Conservation (phyloP, 352 stramenopile genomes). For the Phytopythium delawarense region DNA sequence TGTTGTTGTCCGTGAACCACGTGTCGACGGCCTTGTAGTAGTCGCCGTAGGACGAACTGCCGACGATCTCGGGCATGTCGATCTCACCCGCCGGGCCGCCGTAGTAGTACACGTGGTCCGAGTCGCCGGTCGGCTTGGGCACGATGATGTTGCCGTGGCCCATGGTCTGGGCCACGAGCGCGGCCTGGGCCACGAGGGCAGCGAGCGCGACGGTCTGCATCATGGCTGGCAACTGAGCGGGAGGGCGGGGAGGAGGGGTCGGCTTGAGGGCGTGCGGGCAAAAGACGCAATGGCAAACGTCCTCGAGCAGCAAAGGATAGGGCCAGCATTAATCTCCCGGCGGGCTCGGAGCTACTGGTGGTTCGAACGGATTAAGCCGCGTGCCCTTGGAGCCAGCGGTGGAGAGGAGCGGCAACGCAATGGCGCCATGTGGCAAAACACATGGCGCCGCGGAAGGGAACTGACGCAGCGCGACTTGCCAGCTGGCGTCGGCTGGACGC, state of each 20-base stretch:
- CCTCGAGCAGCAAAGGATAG: neutral
- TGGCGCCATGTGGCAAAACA: neutral
- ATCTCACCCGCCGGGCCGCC: conserved; percentile 21
- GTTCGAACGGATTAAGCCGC: neutral
- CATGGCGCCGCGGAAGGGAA: neutral
- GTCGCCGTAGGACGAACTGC: conserved; percentile 16
- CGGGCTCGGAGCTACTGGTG: neutral
- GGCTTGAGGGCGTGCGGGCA: neutral
- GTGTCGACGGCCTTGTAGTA: conserved; percentile 21
- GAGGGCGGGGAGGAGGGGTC: neutral
- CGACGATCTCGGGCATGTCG: conserved; percentile 21
- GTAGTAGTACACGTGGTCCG: conserved; percentile 15
- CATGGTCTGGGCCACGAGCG: conserved; percentile 6
- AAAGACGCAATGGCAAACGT: conserved; percentile 1
- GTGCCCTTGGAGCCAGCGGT: neutral
- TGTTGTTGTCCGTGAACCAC: conserved; percentile 26
- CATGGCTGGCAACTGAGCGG: conserved; percentile 4
- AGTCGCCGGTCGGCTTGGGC: conserved; percentile 16
- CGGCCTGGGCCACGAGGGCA: conserved; percentile 13
- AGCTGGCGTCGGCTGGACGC: neutral
- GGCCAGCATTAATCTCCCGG: conserved; percentile 3
- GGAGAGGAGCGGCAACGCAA: neutral
- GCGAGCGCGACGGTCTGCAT: conserved; percentile 16
- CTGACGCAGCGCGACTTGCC: neutral
- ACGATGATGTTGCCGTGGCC: conserved; percentile 26